These are phyloP conservation scores for Linderniella brevidens DNA, from an alignment of 257 asterid genomes.

Conservation along the genomic window DNA sequence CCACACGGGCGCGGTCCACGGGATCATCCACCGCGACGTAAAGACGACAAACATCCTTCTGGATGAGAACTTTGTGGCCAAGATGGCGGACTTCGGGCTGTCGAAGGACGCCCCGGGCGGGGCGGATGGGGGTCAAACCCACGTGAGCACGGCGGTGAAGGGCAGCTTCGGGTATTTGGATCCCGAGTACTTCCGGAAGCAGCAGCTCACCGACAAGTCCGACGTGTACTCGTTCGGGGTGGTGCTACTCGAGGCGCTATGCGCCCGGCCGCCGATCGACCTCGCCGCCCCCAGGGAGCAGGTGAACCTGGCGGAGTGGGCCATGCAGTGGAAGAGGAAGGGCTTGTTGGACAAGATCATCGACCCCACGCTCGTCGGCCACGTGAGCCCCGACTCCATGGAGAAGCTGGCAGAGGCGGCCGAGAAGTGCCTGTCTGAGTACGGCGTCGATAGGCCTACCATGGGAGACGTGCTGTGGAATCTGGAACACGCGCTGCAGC, in stretches of 20 bases:
- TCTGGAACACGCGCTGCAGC: constrained; percentile 78
- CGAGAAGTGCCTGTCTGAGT: constrained; percentile 69
- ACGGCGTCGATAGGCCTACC: constrained; percentile 69
- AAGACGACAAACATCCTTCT: constrained; percentile 85
- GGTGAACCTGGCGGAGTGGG: constrained; percentile 92
- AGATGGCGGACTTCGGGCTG: constrained; percentile 78
- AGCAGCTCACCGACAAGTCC: constrained; percentile 73
- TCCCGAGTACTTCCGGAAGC: constrained; percentile 80
- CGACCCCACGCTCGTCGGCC: constrained; percentile 79
- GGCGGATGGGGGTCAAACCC: too few species aligned
- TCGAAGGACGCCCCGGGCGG: constrained; percentile 71
- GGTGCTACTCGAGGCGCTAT: constrained; percentile 60
- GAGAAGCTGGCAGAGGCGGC: constrained; percentile 78
- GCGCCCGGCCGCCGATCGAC: constrained; percentile 72
- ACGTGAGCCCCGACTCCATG: constrained; percentile 74
- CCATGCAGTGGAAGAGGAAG: constrained; percentile 55
- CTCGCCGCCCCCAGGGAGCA: constrained; percentile 74
- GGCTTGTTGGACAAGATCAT: constrained; percentile 57
- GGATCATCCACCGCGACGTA: constrained; percentile 81
- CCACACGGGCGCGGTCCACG: constrained; percentile 79
- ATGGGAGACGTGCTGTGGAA: constrained; percentile 96
- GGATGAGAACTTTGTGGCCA: constrained; percentile 86
- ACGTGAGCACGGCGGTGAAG: constrained; percentile 83
- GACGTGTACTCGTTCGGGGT: constrained; percentile 75
- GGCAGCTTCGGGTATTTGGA: constrained; percentile 82